Base-by-base conservation (phyloP, 2,329 filamentous ascomycete genomes). In the Alternaria sp. region DNA sequence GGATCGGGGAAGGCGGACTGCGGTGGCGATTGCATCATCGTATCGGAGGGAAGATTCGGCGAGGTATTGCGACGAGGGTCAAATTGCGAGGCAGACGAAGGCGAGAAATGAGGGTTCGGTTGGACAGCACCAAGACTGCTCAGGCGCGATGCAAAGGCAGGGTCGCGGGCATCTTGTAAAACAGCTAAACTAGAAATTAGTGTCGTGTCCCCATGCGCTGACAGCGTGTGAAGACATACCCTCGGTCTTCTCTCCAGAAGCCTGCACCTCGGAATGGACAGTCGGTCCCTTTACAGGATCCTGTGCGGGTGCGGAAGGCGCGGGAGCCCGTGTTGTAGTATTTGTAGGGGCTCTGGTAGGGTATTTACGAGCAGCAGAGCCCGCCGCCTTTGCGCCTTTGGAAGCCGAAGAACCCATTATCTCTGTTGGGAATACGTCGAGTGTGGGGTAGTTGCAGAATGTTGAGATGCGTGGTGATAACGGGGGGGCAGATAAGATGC, bases 81-180 rank as follows among this genome's bases (percentile, higher is more conserved):
- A 66, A 75, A 76, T 47, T 77, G 65, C 69, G 86, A 87, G 23
- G 83, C 83, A 47, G 87, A 88, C 44, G 85, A 83, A 32, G 83
- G 80, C 11, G 86, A 88, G 65, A 84, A 81, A 25, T 86, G 87
- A 3, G 86, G 86, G 62, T 84, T 85, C 28, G 86, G 86, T 57
- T 84, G 84, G 8, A 89, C 87, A 58, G 86, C 84, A 60, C 87
- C 88, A 61, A 90, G 81, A 49, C 80, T 81, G 71, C 89, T 91
- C 66, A 98, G 92, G 68, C 93, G 96, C 76, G 88, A 90, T 84
- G 94, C 91, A 87, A 85, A 95, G 73, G 86, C 82, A 1, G 87
- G 87, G 73, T 90, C 88, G 62, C 84, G 85, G 59, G 83, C 87
- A 73, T 90, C 88, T 71, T 87, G 82, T 69, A 89, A 86, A 65